Evolutionary conservation across 805 yeast species (phyloP).

Genomic region (Hanseniaspora singularis): DNA sequence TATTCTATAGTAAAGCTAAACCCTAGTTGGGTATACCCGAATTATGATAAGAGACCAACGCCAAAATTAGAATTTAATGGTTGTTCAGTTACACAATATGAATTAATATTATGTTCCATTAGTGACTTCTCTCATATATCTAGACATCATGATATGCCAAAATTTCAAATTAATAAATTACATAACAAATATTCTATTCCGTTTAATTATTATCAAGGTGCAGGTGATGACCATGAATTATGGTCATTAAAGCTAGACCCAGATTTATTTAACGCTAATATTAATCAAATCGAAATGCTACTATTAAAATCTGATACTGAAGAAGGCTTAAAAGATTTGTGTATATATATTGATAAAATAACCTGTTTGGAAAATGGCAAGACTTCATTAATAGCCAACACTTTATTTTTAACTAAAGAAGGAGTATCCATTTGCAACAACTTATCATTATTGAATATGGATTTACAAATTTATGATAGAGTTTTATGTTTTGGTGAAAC

Average conservation of each 20-base stretch:
- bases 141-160: conserved; percentile 7
- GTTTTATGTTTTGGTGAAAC: background rate
- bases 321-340: conserved; percentile 17
- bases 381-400: too few species aligned
- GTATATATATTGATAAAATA: background rate
- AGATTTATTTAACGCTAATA: conserved; percentile 43
- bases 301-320: conserved; percentile 17
- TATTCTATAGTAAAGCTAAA: background rate
- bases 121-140: conserved; percentile 6
- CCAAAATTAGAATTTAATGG: background rate
- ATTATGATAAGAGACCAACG: background rate
- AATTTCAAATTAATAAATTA: background rate
- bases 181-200: background rate
- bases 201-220: conserved; percentile 71
- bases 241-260: conserved; percentile 59
- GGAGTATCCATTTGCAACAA: too few species aligned
- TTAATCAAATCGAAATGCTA: conserved; percentile 24
- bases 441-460: too few species aligned
- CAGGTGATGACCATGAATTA: conserved; percentile 86
- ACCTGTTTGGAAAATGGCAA: too few species aligned
- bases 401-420: too few species aligned
- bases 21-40: conserved; percentile 9
- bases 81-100: background rate
- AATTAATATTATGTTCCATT: conserved; percentile 1
- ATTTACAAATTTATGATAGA: background rate